phyloP scores from a whole-genome alignment of 441 rosid species.

The Omphalea diandra region DNA sequence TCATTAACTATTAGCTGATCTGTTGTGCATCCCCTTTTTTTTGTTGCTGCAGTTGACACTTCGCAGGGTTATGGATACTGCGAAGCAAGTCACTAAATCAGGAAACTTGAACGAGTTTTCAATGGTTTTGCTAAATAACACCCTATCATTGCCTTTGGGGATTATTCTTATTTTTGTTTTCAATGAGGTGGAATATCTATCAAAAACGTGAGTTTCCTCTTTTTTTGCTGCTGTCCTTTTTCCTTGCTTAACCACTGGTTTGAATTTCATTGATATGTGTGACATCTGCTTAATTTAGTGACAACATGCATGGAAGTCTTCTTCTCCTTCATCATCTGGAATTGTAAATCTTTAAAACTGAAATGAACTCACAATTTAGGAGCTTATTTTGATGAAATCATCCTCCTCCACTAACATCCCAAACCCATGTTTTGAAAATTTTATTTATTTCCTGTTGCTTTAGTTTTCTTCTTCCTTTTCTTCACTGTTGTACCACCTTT shows the following conservation, averaged over 20 bases:
- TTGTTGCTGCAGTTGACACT: constrained; percentile 72
- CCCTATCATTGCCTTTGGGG: constrained; percentile 89
- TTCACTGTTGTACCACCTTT: neutral
- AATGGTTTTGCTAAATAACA: constrained; percentile 94
- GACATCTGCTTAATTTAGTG: neutral
- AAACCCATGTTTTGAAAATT: neutral
- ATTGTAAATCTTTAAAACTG: neutral
- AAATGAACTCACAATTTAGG: neutral
- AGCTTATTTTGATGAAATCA: neutral
- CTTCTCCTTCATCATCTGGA: neutral
- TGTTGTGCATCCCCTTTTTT: constrained; percentile 13
- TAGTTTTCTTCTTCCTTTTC: neutral
- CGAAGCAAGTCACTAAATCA: constrained; percentile 85
- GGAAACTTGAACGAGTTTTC: constrained; percentile 95
- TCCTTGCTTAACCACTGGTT: neutral
- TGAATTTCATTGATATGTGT: neutral
- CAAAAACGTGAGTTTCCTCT: constrained; percentile 57
- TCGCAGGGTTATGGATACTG: constrained; percentile 94
- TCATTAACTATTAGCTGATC: neutral
- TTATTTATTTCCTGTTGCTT: neutral
- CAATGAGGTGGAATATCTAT: constrained; percentile 86
- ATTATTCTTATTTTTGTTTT: constrained; percentile 66
- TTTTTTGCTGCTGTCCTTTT: neutral
- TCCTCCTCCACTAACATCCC: neutral
- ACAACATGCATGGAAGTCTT: neutral